Evolutionary conservation across 345 rosid species (phyloP).

Genomic region (Diplotaxis tenuifolia): DNA sequence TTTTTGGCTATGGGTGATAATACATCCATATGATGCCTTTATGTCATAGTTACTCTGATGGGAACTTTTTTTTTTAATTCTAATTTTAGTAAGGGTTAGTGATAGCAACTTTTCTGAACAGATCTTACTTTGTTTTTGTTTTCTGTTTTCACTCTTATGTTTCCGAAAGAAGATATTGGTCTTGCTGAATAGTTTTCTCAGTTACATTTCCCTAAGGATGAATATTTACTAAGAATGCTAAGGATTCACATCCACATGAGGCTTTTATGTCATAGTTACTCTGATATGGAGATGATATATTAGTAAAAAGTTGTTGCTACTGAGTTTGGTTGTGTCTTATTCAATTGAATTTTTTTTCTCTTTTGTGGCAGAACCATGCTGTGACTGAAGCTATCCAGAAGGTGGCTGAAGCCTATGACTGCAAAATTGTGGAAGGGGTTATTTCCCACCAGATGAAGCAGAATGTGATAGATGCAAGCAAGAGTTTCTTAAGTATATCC

Average conservation of each 20-base stretch:
- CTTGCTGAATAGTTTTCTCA: not conserved
- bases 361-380: slow-evolving; percentile 72
- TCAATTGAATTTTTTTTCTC: not conserved
- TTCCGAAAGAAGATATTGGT: not conserved
- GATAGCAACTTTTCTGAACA: not conserved
- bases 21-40: slow-evolving; percentile 60
- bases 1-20: slow-evolving; percentile 55
- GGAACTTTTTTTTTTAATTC: slow-evolving; percentile 31
- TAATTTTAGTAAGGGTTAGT: not conserved
- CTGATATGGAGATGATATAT: not conserved
- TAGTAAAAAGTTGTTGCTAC: not conserved
- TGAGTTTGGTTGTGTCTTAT: no score
- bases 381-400: slow-evolving; percentile 97
- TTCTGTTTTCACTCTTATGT: not conserved
- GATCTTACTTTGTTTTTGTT: not conserved
- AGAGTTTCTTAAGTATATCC: slow-evolving; percentile 65
- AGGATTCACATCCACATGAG: slow-evolving; percentile 3
- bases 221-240: not conserved
- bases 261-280: slow-evolving; percentile 4
- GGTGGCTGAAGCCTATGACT: slow-evolving; percentile 93
- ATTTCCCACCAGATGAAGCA: slow-evolving; percentile 95
- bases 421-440: slow-evolving; percentile 97
- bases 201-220: not conserved
- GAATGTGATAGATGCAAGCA: slow-evolving; percentile 83
- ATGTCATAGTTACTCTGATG: slow-evolving; percentile 89